These are phyloP conservation scores for Bacidia gigantensis DNA, from an alignment of 495 filamentous ascomycete species.

Conservation along the genomic window DNA sequence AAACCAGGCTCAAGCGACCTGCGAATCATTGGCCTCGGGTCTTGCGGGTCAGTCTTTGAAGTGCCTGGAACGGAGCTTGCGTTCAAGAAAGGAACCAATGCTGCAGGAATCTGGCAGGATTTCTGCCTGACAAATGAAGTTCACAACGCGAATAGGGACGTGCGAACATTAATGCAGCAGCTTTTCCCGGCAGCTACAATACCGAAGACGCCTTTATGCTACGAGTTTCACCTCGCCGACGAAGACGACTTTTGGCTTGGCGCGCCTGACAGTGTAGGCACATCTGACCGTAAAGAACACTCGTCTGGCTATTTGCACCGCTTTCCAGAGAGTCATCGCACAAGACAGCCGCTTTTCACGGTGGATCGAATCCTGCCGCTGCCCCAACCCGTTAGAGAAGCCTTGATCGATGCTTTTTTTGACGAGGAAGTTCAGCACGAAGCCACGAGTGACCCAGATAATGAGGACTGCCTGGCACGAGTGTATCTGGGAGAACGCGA, in stretches of 20 bases:
- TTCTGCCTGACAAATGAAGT: slow-evolving; percentile 8
- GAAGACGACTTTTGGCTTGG: slow-evolving; percentile 3
- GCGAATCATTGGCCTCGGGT: slow-evolving; percentile 9
- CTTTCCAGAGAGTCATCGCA: slow-evolving; percentile 8
- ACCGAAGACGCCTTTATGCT: slow-evolving; percentile 4
- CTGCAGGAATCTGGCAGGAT: slow-evolving; percentile 1
- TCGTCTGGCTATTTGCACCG: neutral
- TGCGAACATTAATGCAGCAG: neutral
- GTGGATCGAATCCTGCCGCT: slow-evolving; percentile 22
- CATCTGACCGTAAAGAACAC: too few species aligned
- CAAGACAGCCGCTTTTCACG: slow-evolving; percentile 8
- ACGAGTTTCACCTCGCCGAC: neutral
- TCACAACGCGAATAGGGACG: slow-evolving; percentile 1
- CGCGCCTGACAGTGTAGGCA: too few species aligned
- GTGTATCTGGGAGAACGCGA: slow-evolving; percentile 16
- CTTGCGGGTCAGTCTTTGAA: slow-evolving; percentile 11
- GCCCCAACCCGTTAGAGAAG: slow-evolving; percentile 13
- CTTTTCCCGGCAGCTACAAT: slow-evolving; percentile 1
- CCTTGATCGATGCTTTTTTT: slow-evolving; percentile 17
- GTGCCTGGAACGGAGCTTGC: slow-evolving; percentile 9
- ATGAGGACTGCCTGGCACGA: slow-evolving; percentile 20
- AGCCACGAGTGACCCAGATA: slow-evolving; percentile 14
- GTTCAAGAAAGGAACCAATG: slow-evolving; percentile 10
- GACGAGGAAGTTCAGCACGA: slow-evolving; percentile 6
- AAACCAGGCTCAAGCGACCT: neutral